These are phyloP conservation scores for Microbotryomycetes sp. DNA, from an alignment of 1,284 basidiomycete genomes.

Conservation along the genomic window DNA sequence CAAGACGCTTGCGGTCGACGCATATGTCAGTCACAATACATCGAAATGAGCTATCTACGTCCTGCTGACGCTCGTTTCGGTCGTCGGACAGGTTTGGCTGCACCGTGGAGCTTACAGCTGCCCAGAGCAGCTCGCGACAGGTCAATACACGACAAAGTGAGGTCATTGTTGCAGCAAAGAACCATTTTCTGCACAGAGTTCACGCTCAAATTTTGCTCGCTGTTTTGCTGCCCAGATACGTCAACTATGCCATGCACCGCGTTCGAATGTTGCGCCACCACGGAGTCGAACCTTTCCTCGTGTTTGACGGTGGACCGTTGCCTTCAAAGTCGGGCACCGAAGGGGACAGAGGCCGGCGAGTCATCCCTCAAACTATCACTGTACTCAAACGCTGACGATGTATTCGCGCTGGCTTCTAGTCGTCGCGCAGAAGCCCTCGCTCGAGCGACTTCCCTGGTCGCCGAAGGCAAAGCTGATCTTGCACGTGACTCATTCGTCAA, in stretches of 20 bases:
- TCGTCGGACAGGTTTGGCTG: conserved; percentile 96
- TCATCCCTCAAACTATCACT: not conserved
- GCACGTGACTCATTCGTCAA: conserved; percentile 86
- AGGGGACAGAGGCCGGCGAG: conserved; percentile 60
- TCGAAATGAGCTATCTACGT: conserved; percentile 33
- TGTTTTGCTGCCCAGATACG: conserved; percentile 58
- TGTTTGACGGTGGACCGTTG: conserved; percentile 93
- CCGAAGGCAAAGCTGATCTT: conserved; percentile 68
- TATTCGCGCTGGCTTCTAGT: too few relatives aligned
- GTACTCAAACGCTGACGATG: not conserved
- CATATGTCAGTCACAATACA: conserved; percentile 14
- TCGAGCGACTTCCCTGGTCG: conserved; percentile 63
- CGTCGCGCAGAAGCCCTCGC: conserved; percentile 60
- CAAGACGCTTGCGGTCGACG: conserved; percentile 35
- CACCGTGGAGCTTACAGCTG: conserved; percentile 89
- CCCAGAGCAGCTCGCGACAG: conserved; percentile 81
- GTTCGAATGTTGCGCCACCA: conserved; percentile 79
- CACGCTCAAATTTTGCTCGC: not conserved
- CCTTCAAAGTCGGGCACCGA: conserved; percentile 93
- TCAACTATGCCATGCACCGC: conserved; percentile 90
- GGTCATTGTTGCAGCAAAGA: conserved; percentile 36
- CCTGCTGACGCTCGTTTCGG: conserved; percentile 55
- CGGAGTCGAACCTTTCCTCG: conserved; percentile 80
- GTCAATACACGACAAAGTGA: conserved; percentile 72
- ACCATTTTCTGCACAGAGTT: not conserved